Evolutionary conservation across 2,329 filamentous ascomycete genomes (phyloP), one percentile per base, ranked within the genome.

Genomic region (Huntiella decipiens): DNA sequence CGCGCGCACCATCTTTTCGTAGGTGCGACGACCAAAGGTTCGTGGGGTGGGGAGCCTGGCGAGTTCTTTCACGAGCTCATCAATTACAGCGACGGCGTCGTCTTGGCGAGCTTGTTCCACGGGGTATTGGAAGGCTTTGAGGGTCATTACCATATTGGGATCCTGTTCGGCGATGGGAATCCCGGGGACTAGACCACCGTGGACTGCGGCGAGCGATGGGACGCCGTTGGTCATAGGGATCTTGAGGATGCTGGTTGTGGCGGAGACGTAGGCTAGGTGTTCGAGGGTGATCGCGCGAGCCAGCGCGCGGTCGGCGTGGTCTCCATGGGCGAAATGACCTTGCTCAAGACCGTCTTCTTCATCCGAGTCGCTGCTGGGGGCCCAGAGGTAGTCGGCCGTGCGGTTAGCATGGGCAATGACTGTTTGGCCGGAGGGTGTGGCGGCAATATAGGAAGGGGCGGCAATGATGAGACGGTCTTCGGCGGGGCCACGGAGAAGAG

Each of bases 401-500:
- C 19, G 39, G 39, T 41, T 41, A 11, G 19, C 39, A 17, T 41
- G 39, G 11, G 39, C 22, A 31, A 41, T 28, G 19, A 31, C 39
- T 28, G 39, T 41, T 41, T 41, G 39, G 2, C 39, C 39, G 19
- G 36, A 41, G 15, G 32, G 41, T 15, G 33, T 40, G 15, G 28
- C 40, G 1, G 77, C 70, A 5, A 79, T 68, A 31, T 46, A 50
- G 5, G 44, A 40, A 12, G 44, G 36, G 31, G 34, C 39, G 1
- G 77, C 70, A 6, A 79, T 68, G n/a, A 96, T 68, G 15, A 95
- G 68, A 16, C 77, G 72, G 58, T 96, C 87, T 58, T 98, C 91
- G 62, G 94, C 83, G 61, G 95, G 95, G 13, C 91, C 91, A 43
- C 88, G 78, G 6, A 96, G 85, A 51, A 77, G 83, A 28, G 79